Evolutionary conservation across 345 rosid species (phyloP), one percentile per base, ranked within the genome.

Genomic region (Populus nigra): DNA sequence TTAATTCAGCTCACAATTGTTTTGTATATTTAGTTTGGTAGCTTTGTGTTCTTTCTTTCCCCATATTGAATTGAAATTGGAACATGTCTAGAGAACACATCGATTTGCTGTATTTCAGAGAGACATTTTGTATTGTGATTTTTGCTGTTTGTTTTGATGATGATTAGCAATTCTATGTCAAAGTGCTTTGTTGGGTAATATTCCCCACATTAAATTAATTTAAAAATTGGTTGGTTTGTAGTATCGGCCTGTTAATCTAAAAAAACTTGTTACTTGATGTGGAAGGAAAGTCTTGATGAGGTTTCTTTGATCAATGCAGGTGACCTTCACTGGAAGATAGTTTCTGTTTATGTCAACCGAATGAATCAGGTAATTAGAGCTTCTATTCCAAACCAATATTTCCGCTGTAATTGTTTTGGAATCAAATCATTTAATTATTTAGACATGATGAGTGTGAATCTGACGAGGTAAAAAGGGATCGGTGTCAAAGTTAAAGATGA

Each of bases 271-370:
- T 3, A 38, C 68, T 12, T 18, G 29, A 55, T 45, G 29, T 5
- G 3, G n/a, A 23, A 29, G 33, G 43, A 45, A 31, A 53, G 61
- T n/a, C 35, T 47, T 76, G 39, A 70, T 77, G 0, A 50, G 45
- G 35, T 33, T 77, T 57, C 81, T 81, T 31, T 74, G 63, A 62
- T 72, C 17, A 75, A 76, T 84, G 84, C 93, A 96, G 99, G 99
- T 75, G 98, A 93, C 84, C 94, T 96, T 15, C 99, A 94, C 76
- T 91, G 94, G 99, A 96, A 96, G 76, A 74, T 92, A 68, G 98
- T 96, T 10, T 96, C 97, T 50, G 96, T 96, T 79, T 96, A 93
- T 73, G 85, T 93, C 76, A 96, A 93, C 90, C 86, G 82, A 81
- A 71, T 71, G 87, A 92, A 91, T 77, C 96, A 96, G 94, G 99